These are phyloP conservation scores for Phytophthora rubi DNA, from an alignment of 352 stramenopile genomes.

Conservation along the genomic window DNA sequence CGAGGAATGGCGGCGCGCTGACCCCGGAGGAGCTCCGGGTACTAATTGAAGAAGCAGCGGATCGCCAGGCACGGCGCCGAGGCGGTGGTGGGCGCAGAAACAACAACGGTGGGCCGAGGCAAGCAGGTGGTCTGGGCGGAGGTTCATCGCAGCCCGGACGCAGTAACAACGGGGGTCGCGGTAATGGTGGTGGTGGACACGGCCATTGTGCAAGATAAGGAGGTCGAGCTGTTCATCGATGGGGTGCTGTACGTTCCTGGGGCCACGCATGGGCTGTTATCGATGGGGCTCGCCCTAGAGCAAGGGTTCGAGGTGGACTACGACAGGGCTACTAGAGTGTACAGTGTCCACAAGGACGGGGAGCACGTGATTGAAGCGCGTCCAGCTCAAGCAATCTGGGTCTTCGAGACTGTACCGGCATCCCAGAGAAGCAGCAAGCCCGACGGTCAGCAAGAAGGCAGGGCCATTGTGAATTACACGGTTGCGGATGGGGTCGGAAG, in stretches of 20 bases:
- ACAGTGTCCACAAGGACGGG: background rate
- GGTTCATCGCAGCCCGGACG: too few relatives aligned
- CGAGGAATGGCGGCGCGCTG: background rate
- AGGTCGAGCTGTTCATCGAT: background rate
- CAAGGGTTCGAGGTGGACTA: conserved; percentile 7
- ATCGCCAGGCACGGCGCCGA: background rate
- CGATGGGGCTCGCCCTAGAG: conserved; percentile 1
- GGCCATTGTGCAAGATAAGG: background rate
- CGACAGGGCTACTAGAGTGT: background rate
- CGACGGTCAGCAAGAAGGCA: background rate
- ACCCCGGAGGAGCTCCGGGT: background rate
- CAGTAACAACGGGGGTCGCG: too few relatives aligned
- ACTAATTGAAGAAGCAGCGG: conserved; percentile 3
- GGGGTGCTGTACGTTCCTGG: conserved; percentile 8
- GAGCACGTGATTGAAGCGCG: background rate
- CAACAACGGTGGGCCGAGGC: too few relatives aligned
- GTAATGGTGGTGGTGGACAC: too few relatives aligned
- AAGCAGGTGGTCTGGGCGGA: too few relatives aligned
- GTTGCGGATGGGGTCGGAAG: background rate
- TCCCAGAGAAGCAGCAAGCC: background rate
- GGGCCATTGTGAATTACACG: conserved; percentile 4
- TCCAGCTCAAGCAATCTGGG: conserved; percentile 5
- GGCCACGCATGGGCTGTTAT: conserved; percentile 8
- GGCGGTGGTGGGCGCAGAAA: background rate
- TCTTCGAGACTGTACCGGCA: conserved; percentile 1